Evolutionary conservation across 352 stramenopile species (phyloP).

Genomic region (Blastocystis sp.): DNA sequence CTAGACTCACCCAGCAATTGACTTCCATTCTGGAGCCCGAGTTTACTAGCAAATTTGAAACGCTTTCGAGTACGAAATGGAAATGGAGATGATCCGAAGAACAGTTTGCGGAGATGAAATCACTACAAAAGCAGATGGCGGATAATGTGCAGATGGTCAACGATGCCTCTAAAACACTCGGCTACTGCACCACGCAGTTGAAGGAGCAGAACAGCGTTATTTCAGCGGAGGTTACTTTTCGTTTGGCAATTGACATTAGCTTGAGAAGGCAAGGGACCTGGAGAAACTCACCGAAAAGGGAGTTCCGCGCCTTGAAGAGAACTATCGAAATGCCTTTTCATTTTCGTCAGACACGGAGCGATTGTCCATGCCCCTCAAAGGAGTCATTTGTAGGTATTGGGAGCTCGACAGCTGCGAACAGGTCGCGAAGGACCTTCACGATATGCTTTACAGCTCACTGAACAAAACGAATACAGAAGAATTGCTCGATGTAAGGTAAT

Average conservation of each 20-base stretch:
- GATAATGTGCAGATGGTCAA: not conserved
- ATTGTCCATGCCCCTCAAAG: not conserved
- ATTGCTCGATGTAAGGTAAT: not conserved
- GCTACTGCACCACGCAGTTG: not conserved
- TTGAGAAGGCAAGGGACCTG: not conserved
- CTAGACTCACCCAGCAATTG: not conserved
- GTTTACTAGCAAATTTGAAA: not conserved
- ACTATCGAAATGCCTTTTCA: conserved; percentile 23
- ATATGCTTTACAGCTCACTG: not conserved
- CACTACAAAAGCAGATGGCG: not conserved
- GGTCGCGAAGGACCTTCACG: not conserved
- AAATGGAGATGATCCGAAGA: not conserved
- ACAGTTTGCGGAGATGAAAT: not conserved
- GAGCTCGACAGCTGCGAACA: not conserved
- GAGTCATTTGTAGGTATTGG: not conserved
- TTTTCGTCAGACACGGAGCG: not conserved
- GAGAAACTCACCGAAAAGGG: not conserved
- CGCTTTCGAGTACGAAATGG: not conserved
- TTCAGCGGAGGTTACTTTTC: not conserved
- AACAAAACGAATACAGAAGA: conserved; percentile 13
- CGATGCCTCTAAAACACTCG: not conserved
- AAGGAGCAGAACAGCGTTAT: not conserved
- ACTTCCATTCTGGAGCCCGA: not conserved
- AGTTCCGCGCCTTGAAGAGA: not conserved
- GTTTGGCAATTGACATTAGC: not conserved